phyloP scores from a whole-genome alignment of 768 basidiomycete genomes.

The Erythrobasidium yunnanense region DNA sequence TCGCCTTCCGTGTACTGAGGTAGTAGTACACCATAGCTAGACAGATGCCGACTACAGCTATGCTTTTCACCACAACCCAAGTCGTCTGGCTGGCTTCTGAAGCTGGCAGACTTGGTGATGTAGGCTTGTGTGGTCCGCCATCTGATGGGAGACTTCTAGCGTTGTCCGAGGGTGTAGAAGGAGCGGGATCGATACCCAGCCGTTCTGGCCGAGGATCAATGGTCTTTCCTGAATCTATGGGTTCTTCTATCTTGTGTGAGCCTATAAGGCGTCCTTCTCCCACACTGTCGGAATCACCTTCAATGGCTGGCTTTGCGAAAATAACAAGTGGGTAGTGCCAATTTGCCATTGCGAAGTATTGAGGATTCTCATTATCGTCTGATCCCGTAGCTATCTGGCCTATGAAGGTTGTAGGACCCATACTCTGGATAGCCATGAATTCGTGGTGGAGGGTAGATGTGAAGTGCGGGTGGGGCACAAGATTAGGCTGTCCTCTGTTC shows the following conservation, averaged over 20 bases:
- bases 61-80: too few relatives aligned
- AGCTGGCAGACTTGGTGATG: too few relatives aligned
- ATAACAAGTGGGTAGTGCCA: slow-evolving; percentile 67
- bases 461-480: slow-evolving; percentile 35
- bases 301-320: slow-evolving; percentile 40
- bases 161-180: too few relatives aligned
- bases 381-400: slow-evolving; percentile 49
- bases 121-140: too few relatives aligned
- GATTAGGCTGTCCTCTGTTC: slow-evolving; percentile 25
- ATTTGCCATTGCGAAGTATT: slow-evolving; percentile 71
- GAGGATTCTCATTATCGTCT: slow-evolving; percentile 54
- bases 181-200: slow-evolving; percentile 23
- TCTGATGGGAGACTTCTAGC: too few relatives aligned
- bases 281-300: slow-evolving; percentile 36
- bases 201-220: slow-evolving; percentile 1
- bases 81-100: too few relatives aligned
- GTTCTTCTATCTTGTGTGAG: slow-evolving; percentile 14
- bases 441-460: slow-evolving; percentile 48
- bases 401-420: slow-evolving; percentile 58
- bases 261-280: slow-evolving; percentile 33
- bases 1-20: too few relatives aligned
- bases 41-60: too few relatives aligned
- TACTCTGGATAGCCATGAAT: slow-evolving; percentile 34
- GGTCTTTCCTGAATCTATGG: slow-evolving; percentile 11
- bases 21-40: too few relatives aligned